Percentiles rank a stretch among this genome's conserved stretches.
Evolutionary conservation across 2,329 filamentous ascomycete genomes (phyloP).

Genomic region (Botrytis aclada): DNA sequence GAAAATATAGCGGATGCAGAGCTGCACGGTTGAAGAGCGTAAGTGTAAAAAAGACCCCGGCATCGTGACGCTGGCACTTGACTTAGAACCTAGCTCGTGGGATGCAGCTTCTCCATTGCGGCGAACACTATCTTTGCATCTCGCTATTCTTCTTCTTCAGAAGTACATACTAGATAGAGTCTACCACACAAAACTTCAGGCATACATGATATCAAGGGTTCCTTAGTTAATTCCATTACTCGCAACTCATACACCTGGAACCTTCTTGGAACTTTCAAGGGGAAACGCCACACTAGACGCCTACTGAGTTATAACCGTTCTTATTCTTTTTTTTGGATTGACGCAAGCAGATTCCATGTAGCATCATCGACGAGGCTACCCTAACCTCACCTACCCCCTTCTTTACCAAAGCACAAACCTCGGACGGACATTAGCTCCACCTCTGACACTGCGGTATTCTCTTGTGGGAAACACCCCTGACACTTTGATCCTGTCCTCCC

Average conservation of each 20-base stretch:
- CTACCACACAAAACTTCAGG: neutral
- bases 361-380: slow-evolving; percentile 16
- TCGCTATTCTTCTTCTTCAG: neutral
- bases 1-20: slow-evolving; percentile 19
- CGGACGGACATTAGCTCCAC: slow-evolving; percentile 17
- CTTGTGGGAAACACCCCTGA: slow-evolving; percentile 14
- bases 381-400: slow-evolving; percentile 11
- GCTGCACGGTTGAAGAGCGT: slow-evolving; percentile 16
- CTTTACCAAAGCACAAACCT: slow-evolving; percentile 19
- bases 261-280: slow-evolving; percentile 7
- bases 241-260: slow-evolving; percentile 6
- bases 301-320: slow-evolving; percentile 12
- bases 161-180: neutral
- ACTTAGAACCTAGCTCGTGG: slow-evolving; percentile 11
- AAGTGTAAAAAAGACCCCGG: slow-evolving; percentile 3
- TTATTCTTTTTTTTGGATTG: slow-evolving; percentile 1
- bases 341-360: slow-evolving; percentile 15
- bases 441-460: slow-evolving; percentile 15
- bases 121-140: neutral
- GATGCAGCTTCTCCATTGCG: slow-evolving; percentile 15
- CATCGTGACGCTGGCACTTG: slow-evolving; percentile 8
- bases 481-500: slow-evolving; percentile 19
- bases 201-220: neutral
- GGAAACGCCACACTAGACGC: slow-evolving; percentile 4
- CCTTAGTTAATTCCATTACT: neutral